Evolutionary conservation across 495 filamentous ascomycete genomes (phyloP).

Genomic region (Lasiosphaeris hirsuta): DNA sequence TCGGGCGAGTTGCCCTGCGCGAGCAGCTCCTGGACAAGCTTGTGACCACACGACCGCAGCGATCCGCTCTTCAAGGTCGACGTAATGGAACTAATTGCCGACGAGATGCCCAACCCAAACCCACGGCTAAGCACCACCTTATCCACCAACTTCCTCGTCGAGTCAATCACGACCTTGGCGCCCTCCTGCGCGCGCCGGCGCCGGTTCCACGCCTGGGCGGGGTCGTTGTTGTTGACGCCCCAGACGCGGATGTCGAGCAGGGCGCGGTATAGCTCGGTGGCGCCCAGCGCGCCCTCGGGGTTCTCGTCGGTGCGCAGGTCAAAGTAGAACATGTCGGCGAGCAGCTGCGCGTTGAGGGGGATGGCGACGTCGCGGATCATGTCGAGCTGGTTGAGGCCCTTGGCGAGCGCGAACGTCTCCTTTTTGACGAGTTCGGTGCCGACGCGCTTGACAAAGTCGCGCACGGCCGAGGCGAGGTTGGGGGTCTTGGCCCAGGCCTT

Average conservation of each 20-base stretch:
- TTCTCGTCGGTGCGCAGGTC: conserved; percentile 62
- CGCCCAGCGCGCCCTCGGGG: conserved; percentile 53
- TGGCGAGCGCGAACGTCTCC: conserved; percentile 49
- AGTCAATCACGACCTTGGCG: conserved; percentile 21
- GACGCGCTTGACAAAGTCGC: conserved; percentile 54
- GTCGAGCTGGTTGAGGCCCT: conserved; percentile 64
- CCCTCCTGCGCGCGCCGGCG: conserved; percentile 48
- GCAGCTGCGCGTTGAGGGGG: conserved; percentile 30
- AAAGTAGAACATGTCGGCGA: conserved; percentile 56
- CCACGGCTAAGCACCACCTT: conserved; percentile 17
- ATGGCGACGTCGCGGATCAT: conserved; percentile 68
- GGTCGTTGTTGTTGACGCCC: conserved; percentile 65
- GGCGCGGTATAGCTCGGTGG: conserved; percentile 57
- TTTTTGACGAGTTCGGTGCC: conserved; percentile 60
- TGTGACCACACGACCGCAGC: conserved; percentile 26
- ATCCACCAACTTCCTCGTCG: conserved; percentile 30
- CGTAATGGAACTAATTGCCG: conserved; percentile 6
- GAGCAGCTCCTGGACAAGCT: conserved; percentile 29
- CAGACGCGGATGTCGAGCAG: conserved; percentile 58
- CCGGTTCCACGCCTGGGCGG: conserved; percentile 59
- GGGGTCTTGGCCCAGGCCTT: conserved; percentile 9
- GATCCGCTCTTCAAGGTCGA: conserved; percentile 21
- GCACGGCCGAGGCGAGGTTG: conserved; percentile 33
- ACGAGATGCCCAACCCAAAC: conserved; percentile 10
- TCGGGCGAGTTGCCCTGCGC: conserved; percentile 21